Conservation (phyloP, 2,329 filamentous ascomycete genomes). For the Hymenoscyphus fructigenus region DNA sequence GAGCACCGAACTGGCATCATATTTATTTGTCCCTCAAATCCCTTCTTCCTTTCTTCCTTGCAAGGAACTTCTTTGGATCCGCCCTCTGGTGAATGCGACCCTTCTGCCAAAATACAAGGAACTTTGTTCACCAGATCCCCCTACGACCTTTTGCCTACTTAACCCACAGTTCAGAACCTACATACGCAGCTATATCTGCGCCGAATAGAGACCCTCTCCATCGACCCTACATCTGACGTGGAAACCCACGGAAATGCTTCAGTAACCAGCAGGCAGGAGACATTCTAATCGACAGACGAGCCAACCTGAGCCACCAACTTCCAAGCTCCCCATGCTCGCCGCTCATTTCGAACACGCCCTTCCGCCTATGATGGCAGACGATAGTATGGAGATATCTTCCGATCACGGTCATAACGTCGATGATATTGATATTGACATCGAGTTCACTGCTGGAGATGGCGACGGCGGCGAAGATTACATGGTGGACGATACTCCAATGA, state of each 20-base stretch:
- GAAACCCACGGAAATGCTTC: neutral
- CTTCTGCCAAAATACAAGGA: neutral
- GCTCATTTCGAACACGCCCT: neutral
- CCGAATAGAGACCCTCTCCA: neutral
- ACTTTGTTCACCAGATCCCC: neutral
- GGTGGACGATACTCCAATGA: conserved; percentile 6
- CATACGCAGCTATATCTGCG: neutral
- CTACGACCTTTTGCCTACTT: neutral
- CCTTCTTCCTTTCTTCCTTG: neutral
- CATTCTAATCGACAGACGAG: neutral
- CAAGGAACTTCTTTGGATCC: neutral
- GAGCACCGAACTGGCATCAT: neutral
- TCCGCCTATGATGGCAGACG: conserved; percentile 7
- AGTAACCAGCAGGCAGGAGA: neutral
- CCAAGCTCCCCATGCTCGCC: conserved; percentile 2
- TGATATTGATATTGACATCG: conserved; percentile 14
- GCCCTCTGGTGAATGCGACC: neutral
- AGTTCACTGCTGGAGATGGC: conserved; percentile 8
- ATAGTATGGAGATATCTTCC: conserved; percentile 14
- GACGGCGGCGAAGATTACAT: conserved; percentile 12
- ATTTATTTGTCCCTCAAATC: neutral
- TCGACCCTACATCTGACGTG: neutral
- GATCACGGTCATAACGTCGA: conserved; percentile 12
- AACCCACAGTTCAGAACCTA: neutral
- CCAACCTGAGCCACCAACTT: neutral